Evolutionary conservation across 164 flowering plant species (phyloP).

Genomic region (Chimonanthus praecox): DNA sequence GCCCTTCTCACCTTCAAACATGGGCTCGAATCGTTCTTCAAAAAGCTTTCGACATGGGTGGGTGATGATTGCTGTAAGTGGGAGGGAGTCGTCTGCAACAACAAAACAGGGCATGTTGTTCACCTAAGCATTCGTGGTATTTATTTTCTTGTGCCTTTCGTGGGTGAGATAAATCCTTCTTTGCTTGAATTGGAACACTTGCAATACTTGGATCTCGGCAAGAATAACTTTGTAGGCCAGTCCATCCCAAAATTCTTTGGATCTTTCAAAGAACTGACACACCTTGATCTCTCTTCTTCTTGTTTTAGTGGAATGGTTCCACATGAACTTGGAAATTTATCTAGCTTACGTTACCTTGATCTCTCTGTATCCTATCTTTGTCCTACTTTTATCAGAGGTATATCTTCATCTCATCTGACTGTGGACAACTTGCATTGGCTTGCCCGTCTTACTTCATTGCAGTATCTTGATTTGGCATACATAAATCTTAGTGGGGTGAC

Average conservation of each 20-base stretch:
- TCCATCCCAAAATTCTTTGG: slow-evolving; percentile 9
- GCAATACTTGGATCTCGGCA: slow-evolving; percentile 3
- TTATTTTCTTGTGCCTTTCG: not conserved
- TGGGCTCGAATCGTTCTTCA: not conserved
- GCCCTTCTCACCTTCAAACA: not conserved
- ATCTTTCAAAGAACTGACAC: not conserved
- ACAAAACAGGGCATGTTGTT: not conserved
- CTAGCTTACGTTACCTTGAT: not conserved
- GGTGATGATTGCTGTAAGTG: slow-evolving; percentile 2
- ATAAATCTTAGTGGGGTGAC: not conserved
- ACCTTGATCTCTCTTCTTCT: not conserved
- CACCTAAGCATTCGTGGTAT: not conserved
- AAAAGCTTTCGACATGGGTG: not conserved
- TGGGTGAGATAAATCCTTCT: not conserved
- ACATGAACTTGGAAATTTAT: slow-evolving; percentile 8
- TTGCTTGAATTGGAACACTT: slow-evolving; percentile 3
- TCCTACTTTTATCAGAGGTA: not conserved
- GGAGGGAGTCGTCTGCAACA: not conserved
- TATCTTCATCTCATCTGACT: not conserved
- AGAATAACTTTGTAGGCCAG: not conserved
- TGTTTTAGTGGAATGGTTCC: slow-evolving; percentile 1
- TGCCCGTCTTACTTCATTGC: not conserved
- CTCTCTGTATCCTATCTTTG: not conserved
- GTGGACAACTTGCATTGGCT: not conserved
- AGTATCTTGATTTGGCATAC: not conserved